These are phyloP conservation scores for Aspergillus texensis DNA, from an alignment of 2,329 filamentous ascomycete genomes.

Conservation along the genomic window DNA sequence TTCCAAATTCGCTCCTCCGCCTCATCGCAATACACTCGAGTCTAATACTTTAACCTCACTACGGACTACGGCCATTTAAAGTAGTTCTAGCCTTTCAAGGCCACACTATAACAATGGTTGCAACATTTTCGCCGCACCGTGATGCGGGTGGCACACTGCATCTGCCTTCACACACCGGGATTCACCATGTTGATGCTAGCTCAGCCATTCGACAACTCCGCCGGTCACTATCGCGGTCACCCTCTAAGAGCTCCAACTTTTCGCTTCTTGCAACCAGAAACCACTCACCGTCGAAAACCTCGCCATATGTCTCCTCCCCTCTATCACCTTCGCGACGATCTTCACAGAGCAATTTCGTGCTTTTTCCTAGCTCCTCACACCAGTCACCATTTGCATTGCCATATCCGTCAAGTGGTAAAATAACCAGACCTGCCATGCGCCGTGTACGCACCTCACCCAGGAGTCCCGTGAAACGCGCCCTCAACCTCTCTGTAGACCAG, in stretches of 20 bases:
- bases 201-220: constrained; percentile 80
- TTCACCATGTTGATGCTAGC: constrained; percentile 79
- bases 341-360: constrained; percentile 56
- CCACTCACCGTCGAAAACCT: constrained; percentile 54
- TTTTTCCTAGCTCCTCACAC: constrained; percentile 47
- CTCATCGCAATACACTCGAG: neutral
- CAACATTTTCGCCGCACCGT: constrained; percentile 52
- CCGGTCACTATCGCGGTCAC: constrained; percentile 88
- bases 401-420: constrained; percentile 67
- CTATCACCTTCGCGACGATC: constrained; percentile 62
- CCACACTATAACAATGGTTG: constrained; percentile 41
- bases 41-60: neutral
- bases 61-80: neutral
- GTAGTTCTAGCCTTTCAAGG: neutral
- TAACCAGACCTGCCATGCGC: constrained; percentile 51
- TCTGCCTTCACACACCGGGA: constrained; percentile 81
- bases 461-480: constrained; percentile 77
- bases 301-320: constrained; percentile 53
- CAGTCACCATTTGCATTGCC: constrained; percentile 64
- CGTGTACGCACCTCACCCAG: constrained; percentile 69
- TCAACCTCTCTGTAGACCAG: constrained; percentile 70
- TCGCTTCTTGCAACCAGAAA: constrained; percentile 59
- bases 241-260: constrained; percentile 76
- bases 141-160: constrained; percentile 75
- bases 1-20: constrained; percentile 8